Evolutionary conservation across 2,329 filamentous ascomycete genomes (phyloP).

Genomic region (Trichophyton rubrum): DNA sequence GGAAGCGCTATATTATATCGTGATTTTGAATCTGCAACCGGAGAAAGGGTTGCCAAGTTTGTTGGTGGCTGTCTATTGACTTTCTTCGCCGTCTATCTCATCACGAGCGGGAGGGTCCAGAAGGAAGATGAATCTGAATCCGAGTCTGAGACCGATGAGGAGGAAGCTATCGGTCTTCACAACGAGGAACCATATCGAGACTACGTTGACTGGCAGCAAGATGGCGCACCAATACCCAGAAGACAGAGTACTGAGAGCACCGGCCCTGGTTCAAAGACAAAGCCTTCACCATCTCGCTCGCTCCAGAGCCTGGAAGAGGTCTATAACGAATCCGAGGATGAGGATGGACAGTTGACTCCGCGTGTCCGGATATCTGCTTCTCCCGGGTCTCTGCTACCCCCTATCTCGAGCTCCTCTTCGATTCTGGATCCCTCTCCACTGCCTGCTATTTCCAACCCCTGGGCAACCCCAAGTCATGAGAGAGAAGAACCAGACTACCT

Average conservation of each 20-base stretch:
- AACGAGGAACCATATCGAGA: constrained; percentile 29
- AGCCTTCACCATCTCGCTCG: constrained; percentile 24
- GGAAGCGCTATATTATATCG: constrained; percentile 88
- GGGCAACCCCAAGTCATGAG: constrained; percentile 19
- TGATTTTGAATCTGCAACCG: constrained; percentile 76
- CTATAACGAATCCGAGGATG: constrained; percentile 13
- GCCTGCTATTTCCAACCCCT: constrained; percentile 25
- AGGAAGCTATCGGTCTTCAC: constrained; percentile 37
- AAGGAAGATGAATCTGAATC: constrained; percentile 47
- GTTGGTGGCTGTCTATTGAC: constrained; percentile 81
- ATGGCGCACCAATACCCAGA: not conserved
- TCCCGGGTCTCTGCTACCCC: constrained; percentile 23
- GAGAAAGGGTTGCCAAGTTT: constrained; percentile 67
- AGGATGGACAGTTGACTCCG: constrained; percentile 24
- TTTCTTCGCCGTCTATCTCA: constrained; percentile 93
- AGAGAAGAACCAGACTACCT: not conserved
- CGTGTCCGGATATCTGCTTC: constrained; percentile 23
- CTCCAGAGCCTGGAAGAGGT: constrained; percentile 22
- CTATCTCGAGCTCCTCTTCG: constrained; percentile 23
- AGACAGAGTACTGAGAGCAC: not conserved
- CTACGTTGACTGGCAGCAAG: constrained; percentile 17
- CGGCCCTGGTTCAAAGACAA: not conserved
- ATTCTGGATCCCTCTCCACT: constrained; percentile 20
- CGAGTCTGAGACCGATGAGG: constrained; percentile 52
- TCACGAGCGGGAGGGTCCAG: constrained; percentile 66